Evolutionary conservation across 345 rosid species (phyloP).

Genomic region (Citrus cavaleriei): DNA sequence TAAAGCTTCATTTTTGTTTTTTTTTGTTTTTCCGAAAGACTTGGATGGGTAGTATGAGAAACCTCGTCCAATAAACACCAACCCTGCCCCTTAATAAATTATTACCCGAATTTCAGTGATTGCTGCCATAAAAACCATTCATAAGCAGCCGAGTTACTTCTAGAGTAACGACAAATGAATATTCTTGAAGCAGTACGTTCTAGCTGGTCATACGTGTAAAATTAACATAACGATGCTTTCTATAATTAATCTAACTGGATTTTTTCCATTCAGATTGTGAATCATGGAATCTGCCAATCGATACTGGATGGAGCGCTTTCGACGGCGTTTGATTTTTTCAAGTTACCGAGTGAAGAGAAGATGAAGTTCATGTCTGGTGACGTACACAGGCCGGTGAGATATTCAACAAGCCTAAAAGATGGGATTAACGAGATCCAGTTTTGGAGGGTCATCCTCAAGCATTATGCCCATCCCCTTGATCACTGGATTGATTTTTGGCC

Average conservation of each 20-base stretch:
- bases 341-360: slow-evolving; percentile 44
- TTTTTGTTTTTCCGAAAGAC: too few relatives aligned
- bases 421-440: slow-evolving; percentile 48
- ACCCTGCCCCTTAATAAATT: too few relatives aligned
- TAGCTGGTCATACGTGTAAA: not conserved
- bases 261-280: slow-evolving; percentile 33
- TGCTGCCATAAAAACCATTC: too few relatives aligned
- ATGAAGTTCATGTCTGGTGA: slow-evolving; percentile 46
- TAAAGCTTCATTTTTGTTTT: too few relatives aligned
- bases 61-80: too few relatives aligned
- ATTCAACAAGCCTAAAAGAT: slow-evolving; percentile 52
- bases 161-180: too few relatives aligned
- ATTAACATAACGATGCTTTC: not conserved
- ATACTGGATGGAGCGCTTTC: slow-evolving; percentile 46
- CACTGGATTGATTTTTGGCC: slow-evolving; percentile 61
- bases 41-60: too few relatives aligned
- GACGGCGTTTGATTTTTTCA: slow-evolving; percentile 40
- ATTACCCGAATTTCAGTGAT: too few relatives aligned
- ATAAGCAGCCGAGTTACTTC: too few relatives aligned
- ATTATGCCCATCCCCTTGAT: slow-evolving; percentile 61
- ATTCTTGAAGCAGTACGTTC: too few relatives aligned
- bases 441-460: slow-evolving; percentile 73
- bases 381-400: slow-evolving; percentile 56
- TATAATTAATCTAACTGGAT: not conserved
- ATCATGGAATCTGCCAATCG: slow-evolving; percentile 51